These are phyloP conservation scores for Candida silvicultrix DNA, from an alignment of 805 yeast species.

Conservation along the genomic window DNA sequence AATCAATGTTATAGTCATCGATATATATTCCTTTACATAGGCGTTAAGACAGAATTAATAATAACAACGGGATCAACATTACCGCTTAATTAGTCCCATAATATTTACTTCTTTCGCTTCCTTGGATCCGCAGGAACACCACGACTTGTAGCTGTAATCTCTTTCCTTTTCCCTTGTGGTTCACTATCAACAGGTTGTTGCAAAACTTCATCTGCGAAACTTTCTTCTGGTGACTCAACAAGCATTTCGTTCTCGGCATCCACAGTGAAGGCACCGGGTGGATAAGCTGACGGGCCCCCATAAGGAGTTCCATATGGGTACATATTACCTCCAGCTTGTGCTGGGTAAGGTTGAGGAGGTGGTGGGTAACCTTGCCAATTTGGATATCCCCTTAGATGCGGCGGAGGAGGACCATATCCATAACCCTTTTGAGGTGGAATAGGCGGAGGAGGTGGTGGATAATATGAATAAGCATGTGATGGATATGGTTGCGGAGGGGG, in stretches of 20 bases:
- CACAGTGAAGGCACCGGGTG: neutral
- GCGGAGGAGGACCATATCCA: neutral
- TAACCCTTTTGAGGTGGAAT: too few relatives aligned
- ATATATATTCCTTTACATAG: too few relatives aligned
- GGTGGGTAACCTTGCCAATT: neutral
- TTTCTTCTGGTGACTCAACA: neutral
- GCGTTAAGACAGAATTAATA: too few relatives aligned
- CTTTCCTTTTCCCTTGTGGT: neutral
- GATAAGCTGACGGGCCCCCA: neutral
- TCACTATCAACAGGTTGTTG: neutral
- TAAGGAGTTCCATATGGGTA: neutral
- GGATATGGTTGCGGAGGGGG: neutral
- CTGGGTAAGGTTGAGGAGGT: neutral
- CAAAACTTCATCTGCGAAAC: neutral
- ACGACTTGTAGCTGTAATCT: neutral
- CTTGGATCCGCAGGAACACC: conserved; percentile 2
- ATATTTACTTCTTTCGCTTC: neutral
- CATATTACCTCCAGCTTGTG: neutral
- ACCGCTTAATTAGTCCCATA: too few relatives aligned
- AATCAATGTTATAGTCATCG: too few relatives aligned
- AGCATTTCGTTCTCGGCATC: neutral
- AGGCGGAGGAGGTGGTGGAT: neutral
- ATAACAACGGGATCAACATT: too few relatives aligned
- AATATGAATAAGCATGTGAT: neutral
- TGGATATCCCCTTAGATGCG: neutral